These are phyloP conservation scores for Juglanconis juglandina DNA, from an alignment of 2,329 filamentous ascomycete genomes.

Conservation along the genomic window DNA sequence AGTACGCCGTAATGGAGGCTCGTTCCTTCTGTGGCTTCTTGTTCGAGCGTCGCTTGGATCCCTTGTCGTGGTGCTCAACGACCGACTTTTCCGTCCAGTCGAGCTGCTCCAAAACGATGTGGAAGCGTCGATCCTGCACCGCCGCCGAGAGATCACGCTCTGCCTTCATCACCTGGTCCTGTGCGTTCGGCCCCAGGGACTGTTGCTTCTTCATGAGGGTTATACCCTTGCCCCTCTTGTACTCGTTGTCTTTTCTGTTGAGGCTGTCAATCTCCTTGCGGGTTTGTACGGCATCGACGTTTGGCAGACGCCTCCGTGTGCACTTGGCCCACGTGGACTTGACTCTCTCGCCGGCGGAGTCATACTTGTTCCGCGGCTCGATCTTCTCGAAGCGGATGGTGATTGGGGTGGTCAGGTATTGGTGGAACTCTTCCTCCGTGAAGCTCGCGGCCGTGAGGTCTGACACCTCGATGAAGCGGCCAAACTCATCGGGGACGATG, in stretches of 20 bases:
- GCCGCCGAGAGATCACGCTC: slow-evolving; percentile 30
- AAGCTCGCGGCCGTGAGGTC: slow-evolving; percentile 36
- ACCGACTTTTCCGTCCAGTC: slow-evolving; percentile 33
- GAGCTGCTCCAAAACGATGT: slow-evolving; percentile 42
- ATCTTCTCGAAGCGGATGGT: slow-evolving; percentile 42
- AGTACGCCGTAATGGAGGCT: slow-evolving; percentile 43
- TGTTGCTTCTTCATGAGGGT: slow-evolving; percentile 12
- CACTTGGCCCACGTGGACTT: slow-evolving; percentile 40
- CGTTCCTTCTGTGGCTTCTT: slow-evolving; percentile 33
- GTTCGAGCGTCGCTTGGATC: slow-evolving; percentile 4
- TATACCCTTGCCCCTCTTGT: slow-evolving; percentile 34
- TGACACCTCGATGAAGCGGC: slow-evolving; percentile 24
- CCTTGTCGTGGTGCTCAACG: slow-evolving; percentile 2
- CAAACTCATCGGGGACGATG: slow-evolving; percentile 10
- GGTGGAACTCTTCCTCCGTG: slow-evolving; percentile 36
- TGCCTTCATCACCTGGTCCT: slow-evolving; percentile 40
- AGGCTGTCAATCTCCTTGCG: slow-evolving; percentile 36
- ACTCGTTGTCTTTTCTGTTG: slow-evolving; percentile 33
- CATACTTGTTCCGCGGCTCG: slow-evolving; percentile 28
- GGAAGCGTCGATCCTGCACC: slow-evolving; percentile 37
- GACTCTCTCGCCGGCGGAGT: slow-evolving; percentile 32
- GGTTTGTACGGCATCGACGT: slow-evolving; percentile 36
- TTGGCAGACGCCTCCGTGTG: slow-evolving; percentile 29
- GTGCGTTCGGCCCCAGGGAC: slow-evolving; percentile 33
- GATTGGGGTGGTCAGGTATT: slow-evolving; percentile 37